Evolutionary conservation across 495 filamentous ascomycete species (phyloP).

Genomic region (Penicillium herquei): DNA sequence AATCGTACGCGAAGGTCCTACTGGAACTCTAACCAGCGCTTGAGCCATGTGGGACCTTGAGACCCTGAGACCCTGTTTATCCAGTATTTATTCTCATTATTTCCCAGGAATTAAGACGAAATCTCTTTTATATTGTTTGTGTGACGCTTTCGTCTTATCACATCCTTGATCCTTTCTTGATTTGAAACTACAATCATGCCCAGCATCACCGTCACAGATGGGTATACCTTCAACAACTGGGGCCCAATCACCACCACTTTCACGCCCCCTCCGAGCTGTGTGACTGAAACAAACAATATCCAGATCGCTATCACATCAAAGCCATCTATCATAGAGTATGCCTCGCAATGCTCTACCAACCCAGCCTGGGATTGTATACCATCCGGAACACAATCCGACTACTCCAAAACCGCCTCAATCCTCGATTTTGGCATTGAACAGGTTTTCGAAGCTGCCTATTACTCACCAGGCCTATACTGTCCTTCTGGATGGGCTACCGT

Average conservation of each 20-base stretch:
- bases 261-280: slow-evolving; percentile 5
- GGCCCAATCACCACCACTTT: slow-evolving; percentile 13
- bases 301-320: too few species aligned
- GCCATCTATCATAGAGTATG: not conserved
- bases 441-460: not conserved
- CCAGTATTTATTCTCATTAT: not conserved
- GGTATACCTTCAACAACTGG: slow-evolving; percentile 9
- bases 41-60: too few species aligned
- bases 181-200: slow-evolving; percentile 2
- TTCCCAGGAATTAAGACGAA: not conserved
- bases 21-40: too few species aligned
- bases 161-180: too few species aligned
- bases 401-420: not conserved
- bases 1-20: too few species aligned
- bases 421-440: not conserved
- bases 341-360: not conserved
- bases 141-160: too few species aligned
- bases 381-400: not conserved
- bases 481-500: slow-evolving; percentile 5
- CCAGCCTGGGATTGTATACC: not conserved
- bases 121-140: too few species aligned
- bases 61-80: too few species aligned
- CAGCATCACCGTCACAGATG: slow-evolving; percentile 1
- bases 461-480: slow-evolving; percentile 5
- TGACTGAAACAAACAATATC: not conserved